Evolutionary conservation across 192 early-diverging fungal genomes (phyloP), one percentile per base, ranked within the genome.

Genomic region (Gigaspora rosea): DNA sequence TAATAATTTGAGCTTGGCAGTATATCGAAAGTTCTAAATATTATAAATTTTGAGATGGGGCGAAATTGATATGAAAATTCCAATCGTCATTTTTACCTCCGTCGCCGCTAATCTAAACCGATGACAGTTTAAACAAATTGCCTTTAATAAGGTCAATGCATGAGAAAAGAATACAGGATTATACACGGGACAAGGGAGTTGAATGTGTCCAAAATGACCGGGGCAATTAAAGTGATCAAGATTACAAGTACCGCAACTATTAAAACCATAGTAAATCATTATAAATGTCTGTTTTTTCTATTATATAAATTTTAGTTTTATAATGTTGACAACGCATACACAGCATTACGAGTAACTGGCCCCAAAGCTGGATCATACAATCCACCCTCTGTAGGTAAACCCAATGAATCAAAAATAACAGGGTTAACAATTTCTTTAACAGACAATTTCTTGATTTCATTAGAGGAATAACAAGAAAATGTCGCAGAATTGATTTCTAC

Each of bases 131-230:
- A 92, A 86, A 83, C 98, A 99, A 59, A 88, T 83, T 2, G 94
- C 91, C 68, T 93, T 93, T 10, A 99, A 83, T 57, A 97, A 81
- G 78, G 90, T 91, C 83, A 93, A 94, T 83, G 97, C 85, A n/a
- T 94, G 89, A n/a, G 86, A 85, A 80, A 98, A 97, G 80, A 97
- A 94, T 86, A 97, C 89, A 20, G 98, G 92, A 84, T 99, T 97
- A 83, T 95, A 92, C 52, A 92, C 92, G 27, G 94, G 94, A 15
- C 89, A 86, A 13, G 92, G 91, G 27, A 98, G 88, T 75, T 97
- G 94, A 78, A 98, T 97, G 81, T 98, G 95, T 16, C 97, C 96
- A 87, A 96, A 98, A 78, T 98, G 96, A 49, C 97, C 97, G 5
- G 96, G 96, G 78, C 96, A 98, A 51, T 86, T 86, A 77, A 88